Base-by-base conservation (phyloP, 1,284 basidiomycete genomes). In the Microbotryum lychnidis-dioicae region DNA sequence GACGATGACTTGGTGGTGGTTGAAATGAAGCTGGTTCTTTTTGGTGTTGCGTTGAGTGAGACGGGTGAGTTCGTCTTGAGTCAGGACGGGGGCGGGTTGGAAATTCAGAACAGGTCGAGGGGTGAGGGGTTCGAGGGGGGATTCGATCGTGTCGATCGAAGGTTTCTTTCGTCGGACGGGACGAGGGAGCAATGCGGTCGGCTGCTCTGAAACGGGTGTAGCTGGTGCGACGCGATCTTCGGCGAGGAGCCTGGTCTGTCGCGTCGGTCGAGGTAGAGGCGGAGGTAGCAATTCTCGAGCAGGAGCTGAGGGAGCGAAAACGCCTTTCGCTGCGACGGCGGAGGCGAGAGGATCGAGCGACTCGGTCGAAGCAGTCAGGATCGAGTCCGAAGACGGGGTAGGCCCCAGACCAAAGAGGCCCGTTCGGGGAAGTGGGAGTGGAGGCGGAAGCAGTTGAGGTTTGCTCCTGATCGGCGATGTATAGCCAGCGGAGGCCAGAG, bases 41-140 rank as follows among this genome's bases (percentile, higher is more conserved):
- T 56, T 63, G 27, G 71, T 71, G 60, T 72, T 69, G 29, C 64
- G 55, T 47, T 64, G 63, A 10, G 69, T 70, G 14, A 72, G 61
- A 9, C 58, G 57, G 27, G 29, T 60, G 29, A 69, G 51, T 49
- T 72, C 62, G 1, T 62, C 60, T 14, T 62, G 54, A 42, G 67
- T 70, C 9, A 72, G 29, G 20, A 50, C 31, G 0, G 70, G 66
- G 2, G 57, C 54, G 14, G 67, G 54, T 23, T 45, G 56, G 58
- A 63, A 61, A 18, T 27, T 21, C 6, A 44, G 9, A 1, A 54
- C 44, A 4, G 23, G 6, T 16, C 58, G 10, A 8, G 50, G 50
- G 20, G 42, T 10, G 50, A 46, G 9, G 29, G 20, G 27, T 44
- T n/a, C 49, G 12, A 18, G 3, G 25, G 29, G 21, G 14, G 44